Evolutionary conservation across 163 green algal genomes (phyloP).

Genomic region (Picocystis sp.): DNA sequence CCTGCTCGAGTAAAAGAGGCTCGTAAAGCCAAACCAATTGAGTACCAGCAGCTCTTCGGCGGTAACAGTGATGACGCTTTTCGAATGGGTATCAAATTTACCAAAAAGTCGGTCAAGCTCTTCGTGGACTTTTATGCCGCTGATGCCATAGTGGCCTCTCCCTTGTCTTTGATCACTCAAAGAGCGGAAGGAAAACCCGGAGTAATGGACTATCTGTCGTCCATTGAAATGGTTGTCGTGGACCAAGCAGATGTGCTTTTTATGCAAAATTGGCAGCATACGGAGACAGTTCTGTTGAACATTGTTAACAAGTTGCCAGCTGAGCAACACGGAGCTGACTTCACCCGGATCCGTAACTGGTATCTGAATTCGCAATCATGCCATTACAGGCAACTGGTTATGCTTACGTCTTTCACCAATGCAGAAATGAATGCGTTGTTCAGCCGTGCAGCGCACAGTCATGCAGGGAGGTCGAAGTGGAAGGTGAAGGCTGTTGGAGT

Average conservation of each 20-base stretch:
- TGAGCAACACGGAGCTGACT: constrained; percentile 63
- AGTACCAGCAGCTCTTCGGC: constrained; percentile 46
- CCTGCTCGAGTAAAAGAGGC: too few relatives aligned
- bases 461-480: constrained; percentile 33
- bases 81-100: constrained; percentile 67
- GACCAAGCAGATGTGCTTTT: constrained; percentile 69
- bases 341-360: constrained; percentile 71
- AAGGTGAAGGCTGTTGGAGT: constrained; percentile 32
- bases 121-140: constrained; percentile 47
- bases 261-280: constrained; percentile 89
- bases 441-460: not conserved
- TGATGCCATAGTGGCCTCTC: constrained; percentile 73
- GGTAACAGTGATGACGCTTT: constrained; percentile 78
- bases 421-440: constrained; percentile 56
- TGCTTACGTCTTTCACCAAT: constrained; percentile 49
- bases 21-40: constrained; percentile 26
- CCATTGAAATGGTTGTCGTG: constrained; percentile 56
- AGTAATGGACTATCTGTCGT: constrained; percentile 3
- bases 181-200: constrained; percentile 31
- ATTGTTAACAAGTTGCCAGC: constrained; percentile 59
- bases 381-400: constrained; percentile 66
- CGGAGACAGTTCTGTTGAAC: constrained; percentile 40
- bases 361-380: constrained; percentile 23
- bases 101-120: constrained; percentile 32
- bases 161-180: constrained; percentile 54